Evolutionary conservation across 2,329 filamentous ascomycete species (phyloP).

Genomic region (Alternaria infectoria): DNA sequence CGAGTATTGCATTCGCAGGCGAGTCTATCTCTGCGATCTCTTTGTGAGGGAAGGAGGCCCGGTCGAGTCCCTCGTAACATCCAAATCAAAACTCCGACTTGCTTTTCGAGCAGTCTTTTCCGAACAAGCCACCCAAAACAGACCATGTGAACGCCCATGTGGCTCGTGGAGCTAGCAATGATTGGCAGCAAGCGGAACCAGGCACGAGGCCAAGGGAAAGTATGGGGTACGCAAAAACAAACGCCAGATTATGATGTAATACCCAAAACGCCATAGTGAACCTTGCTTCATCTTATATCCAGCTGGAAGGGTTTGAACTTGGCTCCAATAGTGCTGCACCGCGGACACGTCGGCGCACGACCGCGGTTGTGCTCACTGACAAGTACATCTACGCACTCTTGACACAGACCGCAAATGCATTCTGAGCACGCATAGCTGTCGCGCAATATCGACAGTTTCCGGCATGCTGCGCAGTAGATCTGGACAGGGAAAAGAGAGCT

Average conservation of each 20-base stretch:
- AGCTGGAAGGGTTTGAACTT: constrained; percentile 86
- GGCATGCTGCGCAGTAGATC: constrained; percentile 91
- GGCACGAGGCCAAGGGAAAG: constrained; percentile 6
- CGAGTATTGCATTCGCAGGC: not conserved
- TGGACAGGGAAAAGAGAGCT: constrained; percentile 63
- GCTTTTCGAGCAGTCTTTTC: constrained; percentile 4
- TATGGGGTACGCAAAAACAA: constrained; percentile 5
- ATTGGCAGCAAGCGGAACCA: constrained; percentile 9
- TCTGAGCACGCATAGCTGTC: constrained; percentile 94
- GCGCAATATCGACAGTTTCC: constrained; percentile 75
- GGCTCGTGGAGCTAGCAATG: constrained; percentile 25
- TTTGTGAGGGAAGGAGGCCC: not conserved
- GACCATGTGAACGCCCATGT: constrained; percentile 23
- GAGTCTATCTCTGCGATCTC: constrained; percentile 6
- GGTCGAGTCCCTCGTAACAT: not conserved
- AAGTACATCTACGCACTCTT: constrained; percentile 82
- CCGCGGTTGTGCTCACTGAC: constrained; percentile 75
- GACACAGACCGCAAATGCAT: constrained; percentile 92
- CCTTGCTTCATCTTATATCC: constrained; percentile 70
- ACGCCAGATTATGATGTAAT: constrained; percentile 19
- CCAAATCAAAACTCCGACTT: constrained; percentile 3
- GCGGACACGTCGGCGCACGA: constrained; percentile 73
- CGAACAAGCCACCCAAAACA: not conserved
- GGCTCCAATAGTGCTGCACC: constrained; percentile 78
- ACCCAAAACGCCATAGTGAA: constrained; percentile 4